Evolutionary conservation across 176 grass and related monocot species (phyloP).

Genomic region (Aegilops sharonensis): DNA sequence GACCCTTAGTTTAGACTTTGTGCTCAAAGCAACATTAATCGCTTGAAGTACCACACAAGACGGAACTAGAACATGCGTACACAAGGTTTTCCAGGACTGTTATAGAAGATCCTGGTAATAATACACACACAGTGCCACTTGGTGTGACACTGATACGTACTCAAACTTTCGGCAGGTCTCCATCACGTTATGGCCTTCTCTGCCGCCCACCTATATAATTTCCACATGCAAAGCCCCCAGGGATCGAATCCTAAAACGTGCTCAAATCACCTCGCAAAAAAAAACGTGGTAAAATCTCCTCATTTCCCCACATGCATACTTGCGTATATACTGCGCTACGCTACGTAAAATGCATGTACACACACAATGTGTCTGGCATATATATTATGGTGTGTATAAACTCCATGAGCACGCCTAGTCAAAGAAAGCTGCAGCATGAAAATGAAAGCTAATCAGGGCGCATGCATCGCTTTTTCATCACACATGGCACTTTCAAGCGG

Average conservation of each 20-base stretch:
- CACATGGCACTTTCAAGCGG: not conserved
- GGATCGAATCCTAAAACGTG: slow-evolving; percentile 4
- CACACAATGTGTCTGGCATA: not conserved
- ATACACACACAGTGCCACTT: no score
- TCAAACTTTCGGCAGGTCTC: not conserved
- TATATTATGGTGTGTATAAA: not conserved
- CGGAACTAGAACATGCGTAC: not conserved
- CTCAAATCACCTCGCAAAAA: not conserved
- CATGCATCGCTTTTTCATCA: slow-evolving; percentile 22
- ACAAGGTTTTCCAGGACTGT: not conserved
- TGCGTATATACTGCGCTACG: no score
- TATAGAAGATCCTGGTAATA: no score
- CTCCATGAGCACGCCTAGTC: not conserved
- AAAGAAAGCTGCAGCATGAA: slow-evolving; percentile 28
- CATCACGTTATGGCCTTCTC: not conserved
- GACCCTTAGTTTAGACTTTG: no score
- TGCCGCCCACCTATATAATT: not conserved
- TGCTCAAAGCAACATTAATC: no score
- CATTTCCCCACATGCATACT: not conserved
- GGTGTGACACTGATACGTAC: not conserved
- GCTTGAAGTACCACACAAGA: not conserved
- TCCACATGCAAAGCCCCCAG: not conserved
- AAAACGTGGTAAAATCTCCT: slow-evolving; percentile 1
- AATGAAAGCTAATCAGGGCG: not conserved
- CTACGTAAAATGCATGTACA: not conserved